Evolutionary conservation across 2,329 filamentous ascomycete species (phyloP).

Genomic region (Dissoconium aciculare): DNA sequence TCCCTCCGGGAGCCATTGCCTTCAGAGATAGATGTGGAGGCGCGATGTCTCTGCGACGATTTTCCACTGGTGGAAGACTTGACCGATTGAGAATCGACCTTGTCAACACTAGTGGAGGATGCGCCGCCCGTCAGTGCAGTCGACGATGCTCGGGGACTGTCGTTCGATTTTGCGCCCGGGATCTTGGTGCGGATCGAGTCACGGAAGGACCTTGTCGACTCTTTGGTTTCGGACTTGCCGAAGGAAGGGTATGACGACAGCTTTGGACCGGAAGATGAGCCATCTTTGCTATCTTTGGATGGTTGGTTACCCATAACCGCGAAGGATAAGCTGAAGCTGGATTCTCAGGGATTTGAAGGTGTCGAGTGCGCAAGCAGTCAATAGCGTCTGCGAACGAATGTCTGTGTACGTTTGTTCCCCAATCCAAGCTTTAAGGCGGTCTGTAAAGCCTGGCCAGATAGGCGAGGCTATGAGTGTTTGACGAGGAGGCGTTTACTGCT

Average conservation of each 20-base stretch:
- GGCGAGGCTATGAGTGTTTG: slow-evolving; percentile 31
- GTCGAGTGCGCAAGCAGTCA: slow-evolving; percentile 1
- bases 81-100: slow-evolving; percentile 59
- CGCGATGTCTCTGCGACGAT: slow-evolving; percentile 19
- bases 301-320: slow-evolving; percentile 58
- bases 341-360: neutral
- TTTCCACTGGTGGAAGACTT: slow-evolving; percentile 50
- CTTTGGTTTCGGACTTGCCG: slow-evolving; percentile 80
- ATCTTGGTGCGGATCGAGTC: slow-evolving; percentile 77
- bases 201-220: slow-evolving; percentile 75
- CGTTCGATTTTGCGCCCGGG: slow-evolving; percentile 48
- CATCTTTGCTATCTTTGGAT: slow-evolving; percentile 37
- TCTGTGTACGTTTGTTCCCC: slow-evolving; percentile 3
- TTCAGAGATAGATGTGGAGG: slow-evolving; percentile 11
- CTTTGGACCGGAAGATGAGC: slow-evolving; percentile 37
- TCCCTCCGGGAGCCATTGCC: slow-evolving; percentile 24
- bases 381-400: slow-evolving; percentile 2
- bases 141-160: slow-evolving; percentile 68
- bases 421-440: slow-evolving; percentile 26
- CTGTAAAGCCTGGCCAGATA: slow-evolving; percentile 32
- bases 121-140: slow-evolving; percentile 44
- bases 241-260: slow-evolving; percentile 85
- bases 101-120: slow-evolving; percentile 37
- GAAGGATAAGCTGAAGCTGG: slow-evolving; percentile 4
- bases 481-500: slow-evolving; percentile 20